Evolutionary conservation across 2,329 filamentous ascomycete genomes (phyloP), one percentile per base, ranked within the genome.

Genomic region (Aaosphaeria arxii): DNA sequence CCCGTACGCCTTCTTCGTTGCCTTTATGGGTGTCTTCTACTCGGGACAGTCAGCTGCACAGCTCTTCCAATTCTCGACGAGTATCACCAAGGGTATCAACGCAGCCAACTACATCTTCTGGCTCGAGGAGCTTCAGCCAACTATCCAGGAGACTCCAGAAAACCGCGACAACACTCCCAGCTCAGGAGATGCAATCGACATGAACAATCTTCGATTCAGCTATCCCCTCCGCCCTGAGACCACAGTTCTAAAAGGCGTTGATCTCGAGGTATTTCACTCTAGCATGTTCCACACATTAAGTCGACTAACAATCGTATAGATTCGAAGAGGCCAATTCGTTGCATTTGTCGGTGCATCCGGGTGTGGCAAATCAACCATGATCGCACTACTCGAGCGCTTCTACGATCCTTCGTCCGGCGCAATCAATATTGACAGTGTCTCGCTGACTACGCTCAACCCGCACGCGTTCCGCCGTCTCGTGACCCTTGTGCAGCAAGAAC

Each of bases 31-130:
- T 38, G 81, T 96, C 59, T 87, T 95, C 57, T 96, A 95, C 59
- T 89, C 90, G 45, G 87, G 90, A 0, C 91, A 96, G 70, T 94
- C 91, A 4, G 92, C 92, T 1, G 92, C 92, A 6, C 87, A 85
- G 1, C 87, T 97, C 59, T 97, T 97, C 74, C 89, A 87, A 0
- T 96, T 96, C 63, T 89, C 92, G 0, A 91, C 92, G 0, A 92
- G 96, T 60, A 95, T 97, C 88, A 89, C 91, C 57, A 97, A 97
- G 73, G 91, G 94, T 0, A 78, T 96, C n/a, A 87, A 91, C 49
- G 89, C 92, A 1, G 90, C 91, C 4, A 76, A 77, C 49, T 76
- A 76, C 50, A 61, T 77, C 7, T 69, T 76, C 30, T 72, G 72
- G 70, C 61, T 77, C 3, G 65, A 72, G 3, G 64, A 66, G 5